phyloP scores from a whole-genome alignment of 352 stramenopile species.

The Phytophthora palmivora region DNA sequence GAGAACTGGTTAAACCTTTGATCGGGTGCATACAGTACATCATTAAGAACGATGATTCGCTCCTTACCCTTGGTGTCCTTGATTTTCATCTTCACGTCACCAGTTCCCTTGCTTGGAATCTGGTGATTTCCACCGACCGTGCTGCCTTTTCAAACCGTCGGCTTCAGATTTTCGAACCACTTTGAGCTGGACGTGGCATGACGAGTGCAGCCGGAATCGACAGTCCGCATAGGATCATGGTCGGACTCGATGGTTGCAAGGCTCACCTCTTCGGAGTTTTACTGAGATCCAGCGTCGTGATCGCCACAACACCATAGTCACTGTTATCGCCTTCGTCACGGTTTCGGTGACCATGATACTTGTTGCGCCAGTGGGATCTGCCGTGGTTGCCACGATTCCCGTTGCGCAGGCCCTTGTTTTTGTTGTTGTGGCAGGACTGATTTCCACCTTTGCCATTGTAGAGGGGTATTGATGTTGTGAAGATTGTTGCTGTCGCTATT shows the following conservation, averaged over 20 bases:
- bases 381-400: not conserved
- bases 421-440: not conserved
- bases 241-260: not conserved
- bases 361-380: slow-evolving; percentile 1
- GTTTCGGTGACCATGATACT: slow-evolving; percentile 5
- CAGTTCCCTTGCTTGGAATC: slow-evolving; percentile 8
- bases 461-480: slow-evolving; percentile 2
- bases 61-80: slow-evolving; percentile 23
- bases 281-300: slow-evolving; percentile 3
- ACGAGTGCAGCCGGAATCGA: slow-evolving; percentile 24
- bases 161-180: slow-evolving; percentile 16
- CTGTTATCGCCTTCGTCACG: not conserved
- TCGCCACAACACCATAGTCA: slow-evolving; percentile 16
- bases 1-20: too few relatives aligned
- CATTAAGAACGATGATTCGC: too few relatives aligned
- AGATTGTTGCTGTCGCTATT: too few relatives aligned
- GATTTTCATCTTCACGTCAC: slow-evolving; percentile 14
- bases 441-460: slow-evolving; percentile 1
- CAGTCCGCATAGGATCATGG: slow-evolving; percentile 7
- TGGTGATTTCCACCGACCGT: too few relatives aligned
- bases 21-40: too few relatives aligned
- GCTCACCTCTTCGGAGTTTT: not conserved
- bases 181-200: slow-evolving; percentile 6
- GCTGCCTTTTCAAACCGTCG: slow-evolving; percentile 21
- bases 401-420: not conserved